Evolutionary conservation across 805 yeast genomes (phyloP).

Genomic region (Kodamaea laetipori): DNA sequence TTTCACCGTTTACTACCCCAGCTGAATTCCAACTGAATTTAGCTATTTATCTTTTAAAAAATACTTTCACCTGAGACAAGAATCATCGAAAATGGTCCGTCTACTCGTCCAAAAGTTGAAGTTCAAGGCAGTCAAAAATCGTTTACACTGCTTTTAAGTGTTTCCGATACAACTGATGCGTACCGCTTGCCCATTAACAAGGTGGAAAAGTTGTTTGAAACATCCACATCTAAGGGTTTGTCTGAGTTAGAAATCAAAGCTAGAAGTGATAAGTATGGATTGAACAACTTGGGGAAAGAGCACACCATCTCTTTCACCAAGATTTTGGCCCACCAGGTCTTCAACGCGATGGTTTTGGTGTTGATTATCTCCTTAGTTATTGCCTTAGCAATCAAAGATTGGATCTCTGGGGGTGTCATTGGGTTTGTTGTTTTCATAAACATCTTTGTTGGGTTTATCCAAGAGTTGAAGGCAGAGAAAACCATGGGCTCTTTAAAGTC

Average conservation of each 20-base stretch:
- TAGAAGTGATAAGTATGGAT: conserved; percentile 10
- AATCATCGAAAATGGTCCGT: conserved; percentile 15
- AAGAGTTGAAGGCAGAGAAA: conserved; percentile 52
- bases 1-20: too few species aligned
- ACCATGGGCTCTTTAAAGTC: conserved; percentile 52
- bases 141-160: conserved; percentile 8
- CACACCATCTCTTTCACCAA: conserved; percentile 29
- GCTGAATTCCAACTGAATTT: too few species aligned
- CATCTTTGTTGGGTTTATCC: conserved; percentile 52
- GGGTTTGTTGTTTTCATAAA: conserved; percentile 47
- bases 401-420: conserved; percentile 49
- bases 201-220: conserved; percentile 20
- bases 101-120: conserved; percentile 18
- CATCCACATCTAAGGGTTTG: conserved; percentile 20
- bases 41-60: too few species aligned
- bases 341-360: conserved; percentile 43
- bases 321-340: conserved; percentile 39
- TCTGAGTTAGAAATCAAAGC: conserved; percentile 10
- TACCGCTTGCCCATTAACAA: conserved; percentile 20
- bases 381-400: conserved; percentile 40
- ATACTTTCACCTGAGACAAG: conserved; percentile 4
- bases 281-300: conserved; percentile 33
- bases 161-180: conserved; percentile 12
- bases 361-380: conserved; percentile 39
- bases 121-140: conserved; percentile 21